Evolutionary conservation across 169 alveolate genomes (phyloP), one percentile per base, ranked within the genome.

Genomic region (Eimeria sp.): DNA sequence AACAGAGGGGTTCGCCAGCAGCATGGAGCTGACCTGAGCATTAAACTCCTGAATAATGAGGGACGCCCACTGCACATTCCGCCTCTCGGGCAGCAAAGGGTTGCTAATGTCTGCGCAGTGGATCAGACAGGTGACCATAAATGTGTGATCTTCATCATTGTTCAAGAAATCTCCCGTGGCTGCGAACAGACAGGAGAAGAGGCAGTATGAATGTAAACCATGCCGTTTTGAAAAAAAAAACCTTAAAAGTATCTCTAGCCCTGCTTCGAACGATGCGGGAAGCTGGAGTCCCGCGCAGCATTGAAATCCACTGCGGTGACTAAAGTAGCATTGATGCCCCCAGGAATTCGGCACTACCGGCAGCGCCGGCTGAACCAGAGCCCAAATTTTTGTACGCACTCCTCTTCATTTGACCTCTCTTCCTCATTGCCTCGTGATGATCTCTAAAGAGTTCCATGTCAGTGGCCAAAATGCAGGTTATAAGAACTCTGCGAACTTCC

Each of bases 31-130:
- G 52, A 87, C 96, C 90, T 95, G 97, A 6, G 95, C 95, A 56
- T 95, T 95, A 89, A 95, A 95, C 87, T 95, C 97, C 88, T 95
- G 97, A 37, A 91, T 87, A 20, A 95, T 78, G 20, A 95, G 78
- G 13, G 97, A 95, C 23, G 97, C 97, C 97, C 97, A 95, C 95
- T 95, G 95, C 62, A 95, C 72, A 71, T 95, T 95, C 30, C 95
- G 74, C 37, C 97, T 83, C 13, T 74, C 95, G 20, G 85, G 85
- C 82, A 87, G 85, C 52, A 95, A 76, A 18, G 97, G 97, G 77
- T 95, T 95, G 88, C 97, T 78, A 37, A 95, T 95, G 66, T 95
- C 97, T 54, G 97, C 97, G 74, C 97, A 95, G 91, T 95, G 97
- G 88, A 95, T 95, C 76, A 95, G 91, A 27, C 95, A 89, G 10